A percentile compares a stretch with the other conserved stretches of the same genome.
Conservation (phyloP, 1,284 basidiomycete species). For the Phylloboletellus chloephorus region DNA sequence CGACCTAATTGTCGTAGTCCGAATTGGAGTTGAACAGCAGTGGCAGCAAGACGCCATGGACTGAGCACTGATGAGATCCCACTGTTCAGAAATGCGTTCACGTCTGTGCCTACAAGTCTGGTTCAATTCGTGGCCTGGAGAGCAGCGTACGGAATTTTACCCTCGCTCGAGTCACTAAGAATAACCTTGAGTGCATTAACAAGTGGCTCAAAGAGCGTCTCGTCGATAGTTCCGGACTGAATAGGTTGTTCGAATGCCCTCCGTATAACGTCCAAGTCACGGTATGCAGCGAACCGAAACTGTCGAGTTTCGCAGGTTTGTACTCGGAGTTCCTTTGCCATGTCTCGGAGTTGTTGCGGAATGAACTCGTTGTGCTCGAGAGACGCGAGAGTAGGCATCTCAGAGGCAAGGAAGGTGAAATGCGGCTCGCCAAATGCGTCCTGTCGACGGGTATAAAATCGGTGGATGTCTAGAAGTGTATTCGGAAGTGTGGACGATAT, state of each 20-base stretch:
- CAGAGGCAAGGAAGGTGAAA: constrained; percentile 55
- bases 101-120: constrained; percentile 33
- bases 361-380: constrained; percentile 59
- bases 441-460: constrained; percentile 59
- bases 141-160: constrained; percentile 27
- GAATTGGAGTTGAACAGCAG: constrained; percentile 71
- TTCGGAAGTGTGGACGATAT: constrained; percentile 41
- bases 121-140: background rate
- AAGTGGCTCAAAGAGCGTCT: constrained; percentile 55
- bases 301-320: constrained; percentile 54
- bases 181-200: constrained; percentile 59
- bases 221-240: constrained; percentile 44
- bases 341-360: constrained; percentile 42
- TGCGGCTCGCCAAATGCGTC: constrained; percentile 61
- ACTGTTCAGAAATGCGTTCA: constrained; percentile 52
- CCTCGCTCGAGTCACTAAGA: constrained; percentile 47
- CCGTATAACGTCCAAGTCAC: constrained; percentile 63
- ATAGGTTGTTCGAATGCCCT: constrained; percentile 62
- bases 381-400: constrained; percentile 61
- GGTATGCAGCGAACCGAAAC: constrained; percentile 67
- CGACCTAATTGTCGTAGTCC: constrained; percentile 66
- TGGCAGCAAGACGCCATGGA: constrained; percentile 76
- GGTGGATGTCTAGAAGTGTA: constrained; percentile 59
- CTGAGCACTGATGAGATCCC: constrained; percentile 61
- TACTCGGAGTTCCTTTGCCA: constrained; percentile 48